Conservation (phyloP, 495 filamentous ascomycete species). For the Apiosordaria backusii region DNA sequence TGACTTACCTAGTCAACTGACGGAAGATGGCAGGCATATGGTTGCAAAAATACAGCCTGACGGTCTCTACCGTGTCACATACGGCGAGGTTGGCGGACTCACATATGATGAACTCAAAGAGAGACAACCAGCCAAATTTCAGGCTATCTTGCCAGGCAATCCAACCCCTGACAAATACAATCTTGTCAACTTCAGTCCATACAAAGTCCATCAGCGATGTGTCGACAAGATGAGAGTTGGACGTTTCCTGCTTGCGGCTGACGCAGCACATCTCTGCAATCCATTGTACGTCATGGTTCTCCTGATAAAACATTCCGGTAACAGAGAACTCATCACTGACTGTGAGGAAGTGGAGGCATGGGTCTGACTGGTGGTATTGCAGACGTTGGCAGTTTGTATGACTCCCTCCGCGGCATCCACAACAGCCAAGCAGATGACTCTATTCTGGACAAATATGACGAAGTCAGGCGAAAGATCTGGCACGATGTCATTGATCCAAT, state of each 20-base stretch:
- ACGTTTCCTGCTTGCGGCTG: constrained; percentile 54
- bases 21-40: constrained; percentile 39
- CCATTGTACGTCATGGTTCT: constrained; percentile 28
- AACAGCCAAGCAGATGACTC: constrained; percentile 48
- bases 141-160: constrained; percentile 55
- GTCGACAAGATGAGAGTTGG: constrained; percentile 55
- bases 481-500: constrained; percentile 54
- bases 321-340: background rate
- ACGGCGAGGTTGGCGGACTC: constrained; percentile 52
- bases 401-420: constrained; percentile 55
- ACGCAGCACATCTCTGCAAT: constrained; percentile 58
- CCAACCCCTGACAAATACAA: constrained; percentile 57
- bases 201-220: constrained; percentile 60
- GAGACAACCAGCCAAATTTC: constrained; percentile 52
- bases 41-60: constrained; percentile 55
- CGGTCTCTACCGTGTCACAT: constrained; percentile 58
- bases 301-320: background rate
- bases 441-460: constrained; percentile 57
- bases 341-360: constrained; percentile 45
- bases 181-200: constrained; percentile 53
- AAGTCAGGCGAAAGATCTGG: constrained; percentile 55
- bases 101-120: constrained; percentile 50
- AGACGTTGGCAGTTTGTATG: constrained; percentile 56
- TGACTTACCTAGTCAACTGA: background rate
- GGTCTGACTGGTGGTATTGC: constrained; percentile 61